phyloP scores from a whole-genome alignment of 2,329 filamentous ascomycete genomes.

The Fusarium aywerte region DNA sequence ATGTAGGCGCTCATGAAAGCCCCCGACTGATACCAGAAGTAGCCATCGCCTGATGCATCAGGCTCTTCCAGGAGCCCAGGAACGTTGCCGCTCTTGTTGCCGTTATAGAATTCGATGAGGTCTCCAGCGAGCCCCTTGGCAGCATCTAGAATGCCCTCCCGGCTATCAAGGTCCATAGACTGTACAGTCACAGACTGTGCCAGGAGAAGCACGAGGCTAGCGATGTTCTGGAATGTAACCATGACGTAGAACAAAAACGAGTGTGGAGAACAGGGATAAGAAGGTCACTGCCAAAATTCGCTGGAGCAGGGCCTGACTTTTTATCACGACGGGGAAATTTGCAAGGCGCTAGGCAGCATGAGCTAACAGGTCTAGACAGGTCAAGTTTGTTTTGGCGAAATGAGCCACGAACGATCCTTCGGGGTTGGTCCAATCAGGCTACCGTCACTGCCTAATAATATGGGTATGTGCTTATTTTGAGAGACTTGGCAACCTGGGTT shows the following conservation, averaged over 20 bases:
- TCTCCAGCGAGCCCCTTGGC: constrained; percentile 58
- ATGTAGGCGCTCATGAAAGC: constrained; percentile 74
- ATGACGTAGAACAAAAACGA: background rate
- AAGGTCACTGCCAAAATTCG: background rate
- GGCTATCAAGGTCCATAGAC: constrained; percentile 13
- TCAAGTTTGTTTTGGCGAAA: constrained; percentile 12
- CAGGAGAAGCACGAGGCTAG: constrained; percentile 9
- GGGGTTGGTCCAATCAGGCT: background rate
- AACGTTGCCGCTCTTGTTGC: constrained; percentile 60
- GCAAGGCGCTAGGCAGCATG: background rate
- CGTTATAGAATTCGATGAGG: constrained; percentile 62
- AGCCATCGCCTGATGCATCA: constrained; percentile 53
- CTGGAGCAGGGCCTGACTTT: background rate
- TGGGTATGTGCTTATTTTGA: background rate
- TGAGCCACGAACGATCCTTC: constrained; percentile 19
- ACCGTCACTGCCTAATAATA: background rate
- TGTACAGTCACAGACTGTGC: constrained; percentile 4
- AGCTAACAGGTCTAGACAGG: background rate
- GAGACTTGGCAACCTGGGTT: background rate
- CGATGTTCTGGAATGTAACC: background rate
- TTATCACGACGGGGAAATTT: background rate
- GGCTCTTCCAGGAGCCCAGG: constrained; percentile 61
- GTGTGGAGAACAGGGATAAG: background rate
- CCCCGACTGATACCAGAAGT: constrained; percentile 80
- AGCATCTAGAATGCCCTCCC: constrained; percentile 20